A percentile compares a stretch with the other conserved stretches of the same genome.
These are phyloP conservation scores for Setaria viridis DNA, from an alignment of 202 grass and related monocot species.

Conservation along the genomic window DNA sequence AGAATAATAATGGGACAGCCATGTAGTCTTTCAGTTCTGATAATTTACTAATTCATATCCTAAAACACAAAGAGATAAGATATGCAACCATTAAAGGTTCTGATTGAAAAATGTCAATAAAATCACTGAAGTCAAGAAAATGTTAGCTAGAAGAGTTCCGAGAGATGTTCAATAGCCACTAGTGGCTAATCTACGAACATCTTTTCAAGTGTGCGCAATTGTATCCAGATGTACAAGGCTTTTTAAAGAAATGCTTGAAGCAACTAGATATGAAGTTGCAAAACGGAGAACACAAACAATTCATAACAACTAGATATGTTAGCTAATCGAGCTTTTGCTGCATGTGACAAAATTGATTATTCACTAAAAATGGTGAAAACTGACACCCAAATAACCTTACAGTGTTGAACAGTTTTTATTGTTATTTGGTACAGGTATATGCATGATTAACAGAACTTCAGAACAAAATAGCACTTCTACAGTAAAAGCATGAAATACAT, in stretches of 20 bases:
- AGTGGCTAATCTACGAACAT: constrained; percentile 11
- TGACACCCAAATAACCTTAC: constrained; percentile 10
- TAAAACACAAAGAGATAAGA: neutral
- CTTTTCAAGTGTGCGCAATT: neutral
- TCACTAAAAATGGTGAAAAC: neutral
- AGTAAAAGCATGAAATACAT: constrained; percentile 12
- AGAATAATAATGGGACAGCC: neutral
- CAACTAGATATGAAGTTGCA: constrained; percentile 13
- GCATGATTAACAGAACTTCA: neutral
- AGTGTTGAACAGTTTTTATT: neutral
- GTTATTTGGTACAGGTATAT: constrained; percentile 2
- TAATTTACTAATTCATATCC: neutral
- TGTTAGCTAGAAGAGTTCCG: neutral
- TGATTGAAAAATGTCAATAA: neutral
- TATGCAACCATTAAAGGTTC: neutral
- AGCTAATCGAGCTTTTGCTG: neutral
- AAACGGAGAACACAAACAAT: constrained; percentile 10
- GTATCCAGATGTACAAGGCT: neutral
- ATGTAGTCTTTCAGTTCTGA: constrained; percentile 2
- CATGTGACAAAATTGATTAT: neutral
- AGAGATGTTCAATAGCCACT: constrained; percentile 2
- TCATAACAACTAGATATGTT: neutral
- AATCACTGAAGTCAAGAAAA: neutral
- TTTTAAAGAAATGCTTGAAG: constrained; percentile 17
- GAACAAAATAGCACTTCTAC: neutral